Evolutionary conservation across 768 basidiomycete species (phyloP).

Genomic region (Panellus pusillus): DNA sequence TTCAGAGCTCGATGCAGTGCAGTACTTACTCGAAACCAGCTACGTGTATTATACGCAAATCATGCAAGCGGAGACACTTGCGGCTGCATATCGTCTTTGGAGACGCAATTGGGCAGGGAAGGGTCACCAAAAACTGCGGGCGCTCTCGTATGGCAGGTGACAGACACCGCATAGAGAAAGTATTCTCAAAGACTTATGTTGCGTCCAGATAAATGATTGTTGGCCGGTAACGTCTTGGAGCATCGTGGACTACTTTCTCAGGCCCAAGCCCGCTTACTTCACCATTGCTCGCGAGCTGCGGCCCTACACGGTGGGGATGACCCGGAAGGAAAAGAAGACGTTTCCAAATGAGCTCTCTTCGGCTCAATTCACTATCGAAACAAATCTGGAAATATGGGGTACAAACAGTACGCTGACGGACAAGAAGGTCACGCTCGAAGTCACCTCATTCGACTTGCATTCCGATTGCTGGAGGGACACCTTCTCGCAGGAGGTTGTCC

Average conservation of each 20-base stretch:
- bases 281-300: conserved; percentile 82
- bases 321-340: conserved; percentile 68
- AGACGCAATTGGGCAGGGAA: conserved; percentile 88
- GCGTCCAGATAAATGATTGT: conserved; percentile 75
- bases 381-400: conserved; percentile 80
- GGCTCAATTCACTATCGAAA: conserved; percentile 66
- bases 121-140: conserved; percentile 84
- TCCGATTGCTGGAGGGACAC: conserved; percentile 56
- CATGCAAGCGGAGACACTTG: conserved; percentile 93
- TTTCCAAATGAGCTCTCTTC: conserved; percentile 62
- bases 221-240: conserved; percentile 96
- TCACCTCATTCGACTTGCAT: conserved; percentile 62
- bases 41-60: conserved; percentile 94
- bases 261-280: conserved; percentile 92
- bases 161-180: conserved; percentile 12
- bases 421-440: conserved; percentile 62
- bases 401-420: conserved; percentile 71
- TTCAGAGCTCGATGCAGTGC: neutral
- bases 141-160: conserved; percentile 93
- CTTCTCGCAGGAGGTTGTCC: conserved; percentile 49
- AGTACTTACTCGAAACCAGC: conserved; percentile 37
- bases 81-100: conserved; percentile 89
- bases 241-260: conserved; percentile 89
- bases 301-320: conserved; percentile 81
- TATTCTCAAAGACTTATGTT: neutral